A percentile compares a stretch with the other conserved stretches of the same genome.
Evolutionary conservation across 768 basidiomycete genomes (phyloP).

Genomic region (Rossbeevera mucosa): DNA sequence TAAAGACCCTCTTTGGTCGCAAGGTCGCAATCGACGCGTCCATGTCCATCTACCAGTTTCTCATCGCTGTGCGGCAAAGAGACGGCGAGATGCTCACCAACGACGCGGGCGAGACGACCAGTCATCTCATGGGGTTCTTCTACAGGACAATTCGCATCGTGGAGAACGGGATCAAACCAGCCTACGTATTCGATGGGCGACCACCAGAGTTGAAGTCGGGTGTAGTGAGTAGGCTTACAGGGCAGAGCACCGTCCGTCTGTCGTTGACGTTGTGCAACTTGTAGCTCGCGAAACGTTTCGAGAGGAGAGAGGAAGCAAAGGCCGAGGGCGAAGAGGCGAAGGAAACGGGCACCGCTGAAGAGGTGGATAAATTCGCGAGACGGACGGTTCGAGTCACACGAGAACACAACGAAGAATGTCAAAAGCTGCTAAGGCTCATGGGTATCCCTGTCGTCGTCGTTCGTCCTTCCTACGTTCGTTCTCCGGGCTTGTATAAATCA

Average conservation of each 20-base stretch:
- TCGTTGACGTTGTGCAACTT: constrained; percentile 1
- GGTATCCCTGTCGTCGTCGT: constrained; percentile 95
- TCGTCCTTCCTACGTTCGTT: constrained; percentile 26
- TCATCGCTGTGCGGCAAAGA: constrained; percentile 94
- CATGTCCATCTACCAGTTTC: constrained; percentile 95
- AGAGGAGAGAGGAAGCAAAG: constrained; percentile 85
- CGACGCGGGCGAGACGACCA: constrained; percentile 96
- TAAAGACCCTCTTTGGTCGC: constrained; percentile 95
- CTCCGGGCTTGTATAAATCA: neutral
- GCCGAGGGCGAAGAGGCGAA: constrained; percentile 96
- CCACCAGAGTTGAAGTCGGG: constrained; percentile 96
- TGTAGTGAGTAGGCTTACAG: constrained; percentile 60
- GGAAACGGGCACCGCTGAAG: constrained; percentile 90
- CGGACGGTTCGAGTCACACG: constrained; percentile 92
- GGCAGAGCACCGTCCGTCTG: no score
- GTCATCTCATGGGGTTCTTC: constrained; percentile 98
- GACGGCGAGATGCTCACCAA: constrained; percentile 97
- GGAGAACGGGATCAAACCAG: constrained; percentile 97
- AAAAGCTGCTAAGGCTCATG: constrained; percentile 84
- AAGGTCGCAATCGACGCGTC: constrained; percentile 99
- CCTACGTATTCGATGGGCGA: constrained; percentile 97
- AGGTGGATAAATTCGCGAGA: constrained; percentile 84
- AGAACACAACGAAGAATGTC: constrained; percentile 96
- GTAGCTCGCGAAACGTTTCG: constrained; percentile 96
- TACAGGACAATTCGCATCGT: constrained; percentile 97